Base-by-base conservation (phyloP, 805 yeast genomes). In the Cyberlindnera xylosilytica region DNA sequence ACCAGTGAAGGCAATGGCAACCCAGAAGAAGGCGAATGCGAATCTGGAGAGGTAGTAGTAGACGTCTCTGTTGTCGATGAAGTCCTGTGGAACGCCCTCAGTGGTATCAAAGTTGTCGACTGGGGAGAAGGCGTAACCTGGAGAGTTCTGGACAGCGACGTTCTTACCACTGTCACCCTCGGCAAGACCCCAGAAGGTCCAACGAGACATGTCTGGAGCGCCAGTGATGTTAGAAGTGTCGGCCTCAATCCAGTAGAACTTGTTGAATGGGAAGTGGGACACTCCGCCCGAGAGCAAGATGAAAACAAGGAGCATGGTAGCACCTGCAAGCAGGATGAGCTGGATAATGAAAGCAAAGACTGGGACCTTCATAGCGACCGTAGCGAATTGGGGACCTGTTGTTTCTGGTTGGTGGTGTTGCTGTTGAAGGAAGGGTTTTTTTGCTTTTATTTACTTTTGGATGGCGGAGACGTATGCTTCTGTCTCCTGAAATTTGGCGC, bases 121-220 rank as follows among this genome's bases (percentile, higher is more conserved):
- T 26, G 91, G 91, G 8, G 90, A 83, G 42, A 85, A 63, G 41
- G 93, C 88, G 55, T 70, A 75, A 37, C 83, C 91, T 22, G 93
- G 88, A 12, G 79, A 77, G 34, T 72, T 60, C 31, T 56, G 49
- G 12, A 45, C 29, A 55, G 78, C 72, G 4, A 59, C 39, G 45
- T 64, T 60, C 45, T 63, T 72, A 36, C 46, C 41, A 22, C 53
- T 53, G 15, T 42, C 46, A 39, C 69, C 69, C 38, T 68, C 68
- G 62, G 87, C 81, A 35, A 83, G 73, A 52, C 91, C 90, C 91
- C 91, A 85, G 68, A 78, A 83, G 2, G 90, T 83, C 90, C 90
- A 85, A 55, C 86, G 79, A n/a, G 87, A 68, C 37, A 68, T 54
- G 28, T 60, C 61, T 18, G 69, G 61, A 7, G 84, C 83, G 34